Evolutionary conservation across 2,329 filamentous ascomycete genomes (phyloP), one percentile per base, ranked within the genome.

Genomic region (Neospermospora avenae): DNA sequence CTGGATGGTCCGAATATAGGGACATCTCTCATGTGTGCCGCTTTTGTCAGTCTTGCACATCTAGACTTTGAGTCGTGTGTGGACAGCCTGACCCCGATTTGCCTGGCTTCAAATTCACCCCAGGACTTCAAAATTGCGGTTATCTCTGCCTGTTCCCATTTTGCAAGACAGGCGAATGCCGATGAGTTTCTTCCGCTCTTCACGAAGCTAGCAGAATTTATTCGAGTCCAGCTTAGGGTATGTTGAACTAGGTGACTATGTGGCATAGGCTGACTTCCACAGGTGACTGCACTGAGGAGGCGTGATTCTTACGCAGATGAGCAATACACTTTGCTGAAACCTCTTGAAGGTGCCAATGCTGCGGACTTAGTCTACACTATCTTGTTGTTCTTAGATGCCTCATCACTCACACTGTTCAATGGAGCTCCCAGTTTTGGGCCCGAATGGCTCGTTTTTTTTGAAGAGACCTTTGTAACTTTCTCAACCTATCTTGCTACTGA

Each of bases 41-140:
- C 85, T 3, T 87, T 89, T 69, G 84, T 89, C 58, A 85, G 83
- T 70, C 74, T 89, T 42, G 78, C 82, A 13, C 81, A 88, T 65
- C 75, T 89, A 37, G 84, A 83, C 68, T 80, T 85, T 57, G 83
- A 86, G 52, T 77, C 78, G 56, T 82, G 80, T 60, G 77, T 85
- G 52, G 82, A 84, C 45, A 79, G 78, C 22, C 77, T 89, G 14
- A 77, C 81, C 3, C 79, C 82, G 49, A 74, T 76, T 8, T 88
- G 86, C 64, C 78, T 88, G 49, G 77, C 81, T 37, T 73, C 80
- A n/a, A 78, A 77, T 57, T 77, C 85, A 1, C 84, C 86, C 8
- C 74, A 78, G 55, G 78, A 76, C 55, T 88, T 87, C 72, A 87
- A 86, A 70, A 78, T 87, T 48, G 83, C 85, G 8, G 78, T 84